These are phyloP conservation scores for Starmerella sp. DNA, from an alignment of 805 yeast species.

Conservation along the genomic window DNA sequence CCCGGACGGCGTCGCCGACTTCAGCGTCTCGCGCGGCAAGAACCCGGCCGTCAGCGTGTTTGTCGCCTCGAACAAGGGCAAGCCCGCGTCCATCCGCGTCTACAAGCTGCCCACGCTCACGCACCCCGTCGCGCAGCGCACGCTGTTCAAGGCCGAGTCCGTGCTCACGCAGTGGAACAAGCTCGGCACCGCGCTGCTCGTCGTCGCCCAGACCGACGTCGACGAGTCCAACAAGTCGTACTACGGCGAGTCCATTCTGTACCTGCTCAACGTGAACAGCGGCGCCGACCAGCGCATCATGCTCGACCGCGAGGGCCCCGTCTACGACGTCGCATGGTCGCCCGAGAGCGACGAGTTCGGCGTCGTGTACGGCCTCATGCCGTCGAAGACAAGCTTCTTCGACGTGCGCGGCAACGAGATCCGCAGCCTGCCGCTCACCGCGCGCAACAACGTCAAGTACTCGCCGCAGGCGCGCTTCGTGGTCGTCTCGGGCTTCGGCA, in stretches of 20 bases:
- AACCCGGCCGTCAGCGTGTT: constrained; percentile 86
- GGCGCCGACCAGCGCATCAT: constrained; percentile 72
- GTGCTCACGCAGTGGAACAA: constrained; percentile 89
- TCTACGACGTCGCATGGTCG: constrained; percentile 95
- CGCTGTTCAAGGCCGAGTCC: constrained; percentile 90
- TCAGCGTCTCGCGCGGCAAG: constrained; percentile 73
- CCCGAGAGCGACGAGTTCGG: constrained; percentile 95
- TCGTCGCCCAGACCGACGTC: constrained; percentile 90
- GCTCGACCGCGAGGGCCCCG: constrained; percentile 88
- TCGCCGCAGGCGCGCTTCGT: constrained; percentile 91
- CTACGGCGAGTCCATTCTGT: constrained; percentile 91
- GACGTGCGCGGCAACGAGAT: constrained; percentile 86
- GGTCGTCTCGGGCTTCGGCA: constrained; percentile 94
- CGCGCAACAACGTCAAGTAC: constrained; percentile 80
- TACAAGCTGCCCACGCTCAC: constrained; percentile 66
- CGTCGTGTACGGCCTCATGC: constrained; percentile 95
- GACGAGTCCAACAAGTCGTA: constrained; percentile 88
- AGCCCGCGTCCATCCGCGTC: constrained; percentile 79
- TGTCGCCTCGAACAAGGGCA: constrained; percentile 73
- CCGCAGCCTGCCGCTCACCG: constrained; percentile 70
- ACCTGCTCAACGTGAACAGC: constrained; percentile 78
- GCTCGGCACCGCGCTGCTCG: constrained; percentile 86
- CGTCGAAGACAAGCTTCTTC: constrained; percentile 86
- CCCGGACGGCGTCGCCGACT: constrained; percentile 44
- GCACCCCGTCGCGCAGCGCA: constrained; percentile 73